A percentile compares a stretch with the other conserved stretches of the same genome.
Evolutionary conservation across 2,329 filamentous ascomycete genomes (phyloP).

Genomic region (Beauveria medogensis): DNA sequence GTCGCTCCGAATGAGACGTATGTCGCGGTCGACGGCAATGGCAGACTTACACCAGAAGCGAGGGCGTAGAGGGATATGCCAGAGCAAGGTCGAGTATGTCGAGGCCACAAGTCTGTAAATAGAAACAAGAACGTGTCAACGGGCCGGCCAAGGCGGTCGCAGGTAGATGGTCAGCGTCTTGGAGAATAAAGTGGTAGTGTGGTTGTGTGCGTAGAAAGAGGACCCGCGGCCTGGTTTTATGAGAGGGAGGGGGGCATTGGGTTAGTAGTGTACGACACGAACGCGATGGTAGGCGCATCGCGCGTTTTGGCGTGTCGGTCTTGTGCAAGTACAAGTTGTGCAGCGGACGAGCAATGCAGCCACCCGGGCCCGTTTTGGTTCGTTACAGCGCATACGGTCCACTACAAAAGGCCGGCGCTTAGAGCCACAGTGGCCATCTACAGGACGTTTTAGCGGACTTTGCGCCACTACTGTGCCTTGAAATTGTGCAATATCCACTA

Average conservation of each 20-base stretch:
- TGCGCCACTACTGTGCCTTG: not conserved
- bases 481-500: constrained; percentile 7
- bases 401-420: constrained; percentile 1
- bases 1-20: not conserved
- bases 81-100: not conserved
- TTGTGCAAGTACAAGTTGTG: not conserved
- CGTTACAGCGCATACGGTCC: not conserved
- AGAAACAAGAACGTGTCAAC: constrained; percentile 5
- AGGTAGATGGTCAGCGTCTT: not conserved
- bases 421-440: not conserved
- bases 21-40: not conserved
- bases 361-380: not conserved
- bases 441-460: not conserved
- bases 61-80: not conserved
- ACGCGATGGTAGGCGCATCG: constrained; percentile 10
- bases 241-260: constrained; percentile 3
- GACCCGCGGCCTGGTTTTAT: constrained; percentile 9
- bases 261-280: constrained; percentile 4
- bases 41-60: constrained; percentile 6
- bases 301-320: constrained; percentile 11
- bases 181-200: not conserved
- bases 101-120: constrained; percentile 7
- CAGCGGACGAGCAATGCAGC: not conserved
- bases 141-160: constrained; percentile 12
- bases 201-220: constrained; percentile 6